Conservation (phyloP, 768 basidiomycete species). For the Trametes villosa region DNA sequence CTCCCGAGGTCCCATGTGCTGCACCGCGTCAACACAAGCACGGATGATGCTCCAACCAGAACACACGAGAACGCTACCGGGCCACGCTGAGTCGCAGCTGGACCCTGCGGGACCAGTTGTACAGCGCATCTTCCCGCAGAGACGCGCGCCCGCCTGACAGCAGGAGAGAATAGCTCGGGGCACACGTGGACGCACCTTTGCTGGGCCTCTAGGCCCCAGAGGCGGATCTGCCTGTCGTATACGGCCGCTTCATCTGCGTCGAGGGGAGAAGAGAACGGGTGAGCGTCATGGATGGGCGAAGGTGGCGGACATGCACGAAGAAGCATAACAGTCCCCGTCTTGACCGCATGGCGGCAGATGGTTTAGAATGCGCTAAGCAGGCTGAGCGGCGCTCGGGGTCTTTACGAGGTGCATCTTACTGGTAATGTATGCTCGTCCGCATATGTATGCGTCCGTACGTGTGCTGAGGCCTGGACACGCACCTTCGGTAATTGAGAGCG, state of each 20-base stretch:
- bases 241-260: conserved; percentile 70
- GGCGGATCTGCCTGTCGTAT: conserved; percentile 95
- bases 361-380: neutral
- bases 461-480: neutral
- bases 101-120: neutral
- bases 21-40: no score
- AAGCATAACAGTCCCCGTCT: neutral
- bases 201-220: conserved; percentile 99
- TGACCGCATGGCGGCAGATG: neutral
- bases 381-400: conserved; percentile 10
- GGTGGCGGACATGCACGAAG: neutral
- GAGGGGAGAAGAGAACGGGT: conserved; percentile 1
- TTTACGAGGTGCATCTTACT: no score
- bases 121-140: neutral
- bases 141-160: conserved; percentile 2
- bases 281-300: neutral
- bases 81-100: neutral
- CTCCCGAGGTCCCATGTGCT: neutral
- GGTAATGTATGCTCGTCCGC: no score
- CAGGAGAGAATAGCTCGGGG: conserved; percentile 9
- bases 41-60: neutral
- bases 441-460: no score
- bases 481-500: conserved; percentile 71
- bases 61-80: neutral
- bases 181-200: conserved; percentile 61